Percentiles rank a stretch among this genome's conserved stretches.
Conservation (phyloP, 495 filamentous ascomycete species). For the Cryomyces minteri region DNA sequence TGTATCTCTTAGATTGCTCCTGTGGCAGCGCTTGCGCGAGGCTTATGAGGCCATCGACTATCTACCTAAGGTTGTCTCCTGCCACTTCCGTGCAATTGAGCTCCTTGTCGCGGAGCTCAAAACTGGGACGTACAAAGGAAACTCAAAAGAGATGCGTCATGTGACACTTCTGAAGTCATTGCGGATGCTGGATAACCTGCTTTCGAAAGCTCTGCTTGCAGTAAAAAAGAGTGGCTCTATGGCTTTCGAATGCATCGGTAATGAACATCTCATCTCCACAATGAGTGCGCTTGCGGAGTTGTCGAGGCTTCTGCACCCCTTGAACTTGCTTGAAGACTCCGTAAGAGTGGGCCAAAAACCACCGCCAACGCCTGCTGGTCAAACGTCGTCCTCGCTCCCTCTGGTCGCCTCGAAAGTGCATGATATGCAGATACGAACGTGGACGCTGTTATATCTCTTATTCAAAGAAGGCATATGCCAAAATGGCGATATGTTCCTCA, state of each 20-base stretch:
- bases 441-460: conserved; percentile 61
- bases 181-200: conserved; percentile 54
- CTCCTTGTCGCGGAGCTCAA: conserved; percentile 59
- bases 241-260: conserved; percentile 68
- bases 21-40: conserved; percentile 75
- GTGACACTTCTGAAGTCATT: conserved; percentile 54
- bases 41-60: conserved; percentile 75
- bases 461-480: conserved; percentile 58
- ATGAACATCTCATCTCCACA: conserved; percentile 51
- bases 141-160: conserved; percentile 40
- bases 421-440: conserved; percentile 77
- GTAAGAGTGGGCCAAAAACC: conserved; percentile 48
- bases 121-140: conserved; percentile 38
- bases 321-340: conserved; percentile 66
- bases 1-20: conserved; percentile 60
- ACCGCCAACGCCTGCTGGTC: conserved; percentile 21
- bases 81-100: conserved; percentile 67
- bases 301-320: conserved; percentile 53
- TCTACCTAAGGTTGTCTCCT: conserved; percentile 68
- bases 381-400: conserved; percentile 16
- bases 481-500: conserved; percentile 39
- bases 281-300: conserved; percentile 48
- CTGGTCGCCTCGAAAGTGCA: conserved; percentile 52
- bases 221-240: too few relatives aligned
- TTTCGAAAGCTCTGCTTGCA: conserved; percentile 40